Base-by-base conservation (phyloP, 2,329 filamentous ascomycete species). In the Fusarium sp. region DNA sequence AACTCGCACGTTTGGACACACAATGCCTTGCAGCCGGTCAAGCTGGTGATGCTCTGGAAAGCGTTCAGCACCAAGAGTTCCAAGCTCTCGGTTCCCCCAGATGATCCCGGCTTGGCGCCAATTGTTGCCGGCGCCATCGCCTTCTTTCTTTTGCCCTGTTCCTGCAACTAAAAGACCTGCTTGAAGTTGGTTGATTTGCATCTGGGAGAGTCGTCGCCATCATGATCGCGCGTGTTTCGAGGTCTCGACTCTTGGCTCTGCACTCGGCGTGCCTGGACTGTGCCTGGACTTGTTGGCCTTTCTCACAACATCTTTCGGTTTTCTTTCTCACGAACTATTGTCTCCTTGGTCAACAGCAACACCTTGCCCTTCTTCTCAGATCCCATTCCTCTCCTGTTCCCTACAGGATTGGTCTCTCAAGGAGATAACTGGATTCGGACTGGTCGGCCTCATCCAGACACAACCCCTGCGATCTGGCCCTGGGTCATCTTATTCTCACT, bases 31-130 rank as follows among this genome's bases (percentile, higher is more conserved):
- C 31, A n/a, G 34, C 7, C 34, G 11, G 34, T 18, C 34, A 37
- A 34, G 54, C 54, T 27, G 31, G 20, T 37, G 54, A 37, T 57
- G 16, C 27, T 54, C 27, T 54, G 10, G 5, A 20, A 54, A 31
- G 11, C 27, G 11, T 54, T 54, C 47, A 31, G 20, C 22, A 37
- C 56, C 56, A 58, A 27, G 35, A 58, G 35, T 58, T 27, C 71
- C 69, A 74, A 58, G 60, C 54, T 20, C 42, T 64, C 59, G 71
- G 72, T 57, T 74, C 71, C 71, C n/a, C 40, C 60, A 65, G 65
- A 68, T 40, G 64, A 66, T 66, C 37, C 68, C 65, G 72, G 64
- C 72, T 74, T 74, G 72, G 71, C 72, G 62, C 47, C 50, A 38
- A 50, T 54, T 37, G 50, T 38, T 71, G 35, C 67, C 42, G 57